Percentiles rank a stretch among this genome's conserved stretches.
Conservation (phyloP, 306 rosid genomes). For the Vigna unguiculata region DNA sequence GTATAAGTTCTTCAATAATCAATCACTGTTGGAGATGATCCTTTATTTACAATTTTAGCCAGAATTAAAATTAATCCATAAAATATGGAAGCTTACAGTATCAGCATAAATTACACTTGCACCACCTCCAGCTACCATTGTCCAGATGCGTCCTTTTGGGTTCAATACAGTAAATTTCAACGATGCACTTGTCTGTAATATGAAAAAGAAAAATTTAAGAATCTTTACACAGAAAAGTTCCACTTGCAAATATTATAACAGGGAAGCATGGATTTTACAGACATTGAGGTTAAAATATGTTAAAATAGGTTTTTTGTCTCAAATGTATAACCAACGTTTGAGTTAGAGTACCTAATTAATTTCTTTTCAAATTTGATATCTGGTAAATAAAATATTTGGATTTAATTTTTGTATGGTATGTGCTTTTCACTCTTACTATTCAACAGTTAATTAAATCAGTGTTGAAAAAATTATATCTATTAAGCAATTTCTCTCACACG, state of each 20-base stretch:
- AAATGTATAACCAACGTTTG: no score
- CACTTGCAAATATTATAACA: slow-evolving; percentile 4
- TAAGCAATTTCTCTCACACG: no score
- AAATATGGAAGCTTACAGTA: slow-evolving; percentile 61
- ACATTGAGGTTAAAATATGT: no score
- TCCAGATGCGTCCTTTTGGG: slow-evolving; percentile 94
- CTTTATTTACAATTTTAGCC: slow-evolving; percentile 37
- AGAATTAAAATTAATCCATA: slow-evolving; percentile 21
- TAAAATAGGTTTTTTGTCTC: no score
- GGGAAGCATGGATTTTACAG: neutral
- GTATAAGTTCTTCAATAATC: slow-evolving; percentile 14
- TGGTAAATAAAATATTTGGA: no score
- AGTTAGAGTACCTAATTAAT: no score
- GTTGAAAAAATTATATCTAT: no score
- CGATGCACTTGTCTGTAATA: slow-evolving; percentile 83
- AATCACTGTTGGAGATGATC: slow-evolving; percentile 20
- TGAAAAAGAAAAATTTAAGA: slow-evolving; percentile 6
- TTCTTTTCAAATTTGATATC: no score
- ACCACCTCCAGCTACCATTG: slow-evolving; percentile 95
- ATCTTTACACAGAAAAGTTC: neutral
- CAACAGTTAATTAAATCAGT: no score
- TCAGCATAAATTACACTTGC: slow-evolving; percentile 94
- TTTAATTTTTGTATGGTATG: no score
- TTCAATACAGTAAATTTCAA: slow-evolving; percentile 83
- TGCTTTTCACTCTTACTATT: no score